Evolutionary conservation across 208 protist genomes (phyloP).

Genomic region (Leptomonas pyrrhocoris): DNA sequence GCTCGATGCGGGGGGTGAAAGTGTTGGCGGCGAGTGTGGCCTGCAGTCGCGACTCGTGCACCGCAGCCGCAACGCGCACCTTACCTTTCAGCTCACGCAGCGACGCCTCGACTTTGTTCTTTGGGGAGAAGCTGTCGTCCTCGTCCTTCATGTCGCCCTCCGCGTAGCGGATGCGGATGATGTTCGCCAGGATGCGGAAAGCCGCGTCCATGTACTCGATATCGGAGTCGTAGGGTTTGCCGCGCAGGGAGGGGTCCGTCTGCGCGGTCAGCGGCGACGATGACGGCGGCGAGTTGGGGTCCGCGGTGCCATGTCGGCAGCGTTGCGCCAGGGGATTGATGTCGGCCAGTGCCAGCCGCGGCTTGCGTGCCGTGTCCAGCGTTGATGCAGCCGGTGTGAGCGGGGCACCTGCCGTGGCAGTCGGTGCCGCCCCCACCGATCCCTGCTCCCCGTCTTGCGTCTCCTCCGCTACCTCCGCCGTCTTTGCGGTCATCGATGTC

Average conservation of each 20-base stretch:
- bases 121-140: slow-evolving; percentile 68
- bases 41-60: slow-evolving; percentile 70
- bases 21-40: slow-evolving; percentile 53
- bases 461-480: not conserved
- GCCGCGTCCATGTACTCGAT: slow-evolving; percentile 93
- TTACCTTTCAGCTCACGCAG: slow-evolving; percentile 86
- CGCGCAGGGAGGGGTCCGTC: slow-evolving; percentile 15
- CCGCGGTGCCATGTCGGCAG: not conserved
- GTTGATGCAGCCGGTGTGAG: no score
- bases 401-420: no score
- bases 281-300: not conserved
- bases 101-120: slow-evolving; percentile 82
- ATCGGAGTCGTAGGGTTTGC: slow-evolving; percentile 77
- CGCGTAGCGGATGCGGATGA: slow-evolving; percentile 83
- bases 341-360: slow-evolving; percentile 28
- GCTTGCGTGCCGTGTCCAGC: not conserved
- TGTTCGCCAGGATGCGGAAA: slow-evolving; percentile 84
- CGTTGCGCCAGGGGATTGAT: slow-evolving; percentile 35
- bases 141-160: slow-evolving; percentile 93
- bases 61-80: slow-evolving; percentile 61
- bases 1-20: slow-evolving; percentile 89
- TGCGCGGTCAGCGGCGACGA: not conserved
- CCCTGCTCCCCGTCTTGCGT: not conserved
- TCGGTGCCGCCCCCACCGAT: not conserved
- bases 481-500: no score